Evolutionary conservation across 1,284 basidiomycete species (phyloP).

Genomic region (Lentinula novae-zelandiae): DNA sequence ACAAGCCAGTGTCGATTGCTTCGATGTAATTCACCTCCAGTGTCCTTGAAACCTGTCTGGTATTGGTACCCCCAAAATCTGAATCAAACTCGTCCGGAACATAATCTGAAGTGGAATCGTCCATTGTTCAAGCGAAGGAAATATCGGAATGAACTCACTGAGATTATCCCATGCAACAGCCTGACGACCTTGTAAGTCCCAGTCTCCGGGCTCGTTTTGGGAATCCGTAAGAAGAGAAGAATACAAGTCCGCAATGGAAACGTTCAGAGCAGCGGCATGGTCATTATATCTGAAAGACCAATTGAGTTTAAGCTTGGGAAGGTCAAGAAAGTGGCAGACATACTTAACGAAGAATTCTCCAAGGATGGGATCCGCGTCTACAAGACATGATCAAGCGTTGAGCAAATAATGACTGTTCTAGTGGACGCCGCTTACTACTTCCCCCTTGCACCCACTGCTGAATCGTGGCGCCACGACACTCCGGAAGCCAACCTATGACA

Average conservation of each 20-base stretch:
- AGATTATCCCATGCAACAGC: constrained; percentile 51
- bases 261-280: constrained; percentile 40
- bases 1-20: not conserved
- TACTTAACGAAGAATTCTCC: constrained; percentile 50
- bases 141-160: constrained; percentile 25
- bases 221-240: constrained; percentile 53
- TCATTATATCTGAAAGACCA: constrained; percentile 39
- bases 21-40: constrained; percentile 42
- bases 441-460: constrained; percentile 26
- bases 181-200: constrained; percentile 61
- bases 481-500: constrained; percentile 38
- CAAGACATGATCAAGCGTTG: constrained; percentile 27
- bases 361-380: constrained; percentile 46
- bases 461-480: constrained; percentile 45
- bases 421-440: not conserved
- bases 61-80: constrained; percentile 47
- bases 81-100: constrained; percentile 49
- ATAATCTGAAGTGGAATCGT: constrained; percentile 33
- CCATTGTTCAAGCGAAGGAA: not conserved
- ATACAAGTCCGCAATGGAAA: constrained; percentile 46
- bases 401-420: not conserved
- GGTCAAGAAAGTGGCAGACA: constrained; percentile 13
- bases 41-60: constrained; percentile 56
- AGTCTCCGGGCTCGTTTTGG: constrained; percentile 52
- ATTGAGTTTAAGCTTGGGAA: not conserved